Percentiles rank a stretch among this genome's conserved stretches.
Conservation (phyloP, 1,139 yeast genomes). For the Candida tropicalis region DNA sequence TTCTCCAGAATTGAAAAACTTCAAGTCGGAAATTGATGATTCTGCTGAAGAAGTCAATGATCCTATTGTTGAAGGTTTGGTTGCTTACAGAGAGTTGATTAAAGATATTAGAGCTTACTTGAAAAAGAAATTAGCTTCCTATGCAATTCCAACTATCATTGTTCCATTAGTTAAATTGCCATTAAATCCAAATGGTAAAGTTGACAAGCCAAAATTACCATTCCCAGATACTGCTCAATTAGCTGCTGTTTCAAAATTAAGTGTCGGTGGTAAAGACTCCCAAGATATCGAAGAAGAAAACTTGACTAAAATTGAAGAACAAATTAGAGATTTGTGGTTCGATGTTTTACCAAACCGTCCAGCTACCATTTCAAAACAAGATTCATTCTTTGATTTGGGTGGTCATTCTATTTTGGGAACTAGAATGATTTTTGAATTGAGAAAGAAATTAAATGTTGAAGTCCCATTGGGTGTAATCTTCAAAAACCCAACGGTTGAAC, state of each 20-base stretch:
- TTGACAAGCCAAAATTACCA: conserved; percentile 95
- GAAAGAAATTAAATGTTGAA: conserved; percentile 76
- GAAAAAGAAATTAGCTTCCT: conserved; percentile 86
- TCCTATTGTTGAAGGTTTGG: conserved; percentile 78
- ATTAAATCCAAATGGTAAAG: conserved; percentile 96
- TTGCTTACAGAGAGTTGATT: conserved; percentile 73
- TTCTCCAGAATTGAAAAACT: conserved; percentile 55
- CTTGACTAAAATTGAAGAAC: conserved; percentile 65
- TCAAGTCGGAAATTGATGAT: conserved; percentile 43
- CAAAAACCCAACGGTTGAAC: conserved; percentile 81
- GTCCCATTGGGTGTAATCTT: conserved; percentile 89
- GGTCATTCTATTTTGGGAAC: conserved; percentile 98
- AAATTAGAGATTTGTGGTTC: conserved; percentile 82
- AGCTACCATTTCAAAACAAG: conserved; percentile 70
- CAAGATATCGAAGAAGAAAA: conserved; percentile 36
- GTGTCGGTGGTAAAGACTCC: conserved; percentile 32
- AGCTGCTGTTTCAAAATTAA: conserved; percentile 58
- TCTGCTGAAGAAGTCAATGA: conserved; percentile 50
- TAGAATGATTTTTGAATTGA: conserved; percentile 89
- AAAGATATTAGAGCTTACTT: conserved; percentile 80
- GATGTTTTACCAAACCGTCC: conserved; percentile 85
- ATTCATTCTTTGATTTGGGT: conserved; percentile 95
- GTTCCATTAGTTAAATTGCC: conserved; percentile 88
- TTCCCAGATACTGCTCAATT: conserved; percentile 91
- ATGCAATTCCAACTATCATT: conserved; percentile 90